phyloP scores from a whole-genome alignment of 805 yeast species.

The Hanseniaspora pseudoguilliermondii region DNA sequence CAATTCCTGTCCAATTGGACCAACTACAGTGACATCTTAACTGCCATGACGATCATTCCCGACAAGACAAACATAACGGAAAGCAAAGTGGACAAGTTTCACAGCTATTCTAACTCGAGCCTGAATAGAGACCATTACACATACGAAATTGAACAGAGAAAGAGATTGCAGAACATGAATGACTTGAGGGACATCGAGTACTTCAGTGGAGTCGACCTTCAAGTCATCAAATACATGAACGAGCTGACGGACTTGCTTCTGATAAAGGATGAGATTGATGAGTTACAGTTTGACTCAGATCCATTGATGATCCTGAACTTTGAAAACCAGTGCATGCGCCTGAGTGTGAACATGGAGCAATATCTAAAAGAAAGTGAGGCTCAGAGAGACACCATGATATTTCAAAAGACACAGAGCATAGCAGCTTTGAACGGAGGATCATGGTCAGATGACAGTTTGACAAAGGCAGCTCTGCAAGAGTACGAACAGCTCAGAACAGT shows the following conservation, averaged over 20 bases:
- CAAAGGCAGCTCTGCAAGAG: neutral
- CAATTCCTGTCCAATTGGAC: conserved; percentile 9
- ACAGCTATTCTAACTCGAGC: neutral
- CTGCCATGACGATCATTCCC: conserved; percentile 2
- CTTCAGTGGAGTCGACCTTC: conserved; percentile 12
- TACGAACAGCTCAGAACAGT: conserved; percentile 10
- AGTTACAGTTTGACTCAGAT: neutral
- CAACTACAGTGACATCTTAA: conserved; percentile 1
- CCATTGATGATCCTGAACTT: conserved; percentile 2
- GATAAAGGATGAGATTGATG: neutral
- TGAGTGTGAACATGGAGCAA: neutral
- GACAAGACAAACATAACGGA: neutral
- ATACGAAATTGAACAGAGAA: neutral
- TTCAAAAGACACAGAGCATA: neutral
- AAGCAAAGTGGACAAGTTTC: neutral
- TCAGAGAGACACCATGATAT: conserved; percentile 9
- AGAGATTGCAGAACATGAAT: neutral
- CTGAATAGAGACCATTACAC: neutral
- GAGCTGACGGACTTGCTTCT: neutral
- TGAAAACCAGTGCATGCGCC: neutral
- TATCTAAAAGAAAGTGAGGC: conserved; percentile 8
- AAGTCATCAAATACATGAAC: conserved; percentile 9
- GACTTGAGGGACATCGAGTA: conserved; percentile 10
- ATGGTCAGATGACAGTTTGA: neutral
- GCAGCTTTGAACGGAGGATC: neutral